Base-by-base conservation (phyloP, 1,139 yeast genomes). In the Pichia sp. region DNA sequence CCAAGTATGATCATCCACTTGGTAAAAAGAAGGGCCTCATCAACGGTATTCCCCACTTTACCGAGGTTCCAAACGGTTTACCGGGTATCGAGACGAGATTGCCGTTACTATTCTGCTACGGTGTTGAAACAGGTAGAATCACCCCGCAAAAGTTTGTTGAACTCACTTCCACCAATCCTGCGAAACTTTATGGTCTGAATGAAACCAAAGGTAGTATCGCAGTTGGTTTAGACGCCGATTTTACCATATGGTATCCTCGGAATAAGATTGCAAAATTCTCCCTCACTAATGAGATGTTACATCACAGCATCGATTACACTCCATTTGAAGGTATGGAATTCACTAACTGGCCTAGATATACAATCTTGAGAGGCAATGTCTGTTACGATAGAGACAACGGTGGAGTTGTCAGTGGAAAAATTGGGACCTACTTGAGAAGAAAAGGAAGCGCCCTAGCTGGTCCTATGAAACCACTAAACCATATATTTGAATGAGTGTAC, bases 191-290 rank as follows among this genome's bases (percentile, higher is more conserved):
- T 18, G 95, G 95, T 1, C 62, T 86, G 35, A 63, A 70, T 13
- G 75, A 81, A 48, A 53, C 61, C 28, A 86, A 86, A 61, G 96
- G 96, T 16, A 65, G 67, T 33, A 66, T 86, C 34, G 69, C 66
- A 30, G 71, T 69, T 23, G 95, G 95, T 1, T 71, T 69, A 54
- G 94, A 86, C 59, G 95, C 95, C 0, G 96, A 86, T 57, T 69
- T 87, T 42, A 74, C 80, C 32, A 65, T 87, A 9, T 84, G 87
- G 59, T 91, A 86, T 58, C 77, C 85, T 11, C 62, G 66, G 13
- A 67, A 64, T 7, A 58, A 56, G 33, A 55, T 62, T 46, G 40
- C 52, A 22, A 52, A 58, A 4, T 54, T 56, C 25, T 38, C 39
- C 2, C 48, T 67, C 26, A 48, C 48, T 9, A 67, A 67, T 44